These are phyloP conservation scores for Hordeum pubiflorum DNA, from an alignment of 202 grass and related monocot genomes.

Conservation along the genomic window DNA sequence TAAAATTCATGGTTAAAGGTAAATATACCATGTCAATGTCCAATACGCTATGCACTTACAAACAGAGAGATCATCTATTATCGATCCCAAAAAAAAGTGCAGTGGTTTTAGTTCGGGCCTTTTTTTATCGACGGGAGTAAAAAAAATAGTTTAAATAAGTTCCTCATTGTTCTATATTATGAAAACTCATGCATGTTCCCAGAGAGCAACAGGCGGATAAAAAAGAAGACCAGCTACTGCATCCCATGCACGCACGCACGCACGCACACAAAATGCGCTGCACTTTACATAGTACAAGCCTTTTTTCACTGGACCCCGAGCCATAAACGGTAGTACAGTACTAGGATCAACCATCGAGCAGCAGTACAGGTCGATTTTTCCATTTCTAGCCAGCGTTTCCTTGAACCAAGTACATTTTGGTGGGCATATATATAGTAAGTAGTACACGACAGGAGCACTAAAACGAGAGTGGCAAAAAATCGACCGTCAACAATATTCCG, in stretches of 20 bases:
- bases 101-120: too few species aligned
- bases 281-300: too few species aligned
- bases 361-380: background rate
- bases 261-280: background rate
- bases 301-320: background rate
- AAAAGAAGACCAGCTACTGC: background rate
- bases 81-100: background rate
- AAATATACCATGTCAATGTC: too few species aligned
- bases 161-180: background rate
- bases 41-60: too few species aligned
- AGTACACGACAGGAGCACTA: background rate
- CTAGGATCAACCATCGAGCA: background rate
- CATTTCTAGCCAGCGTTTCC: background rate
- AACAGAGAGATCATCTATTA: background rate
- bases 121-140: too few species aligned
- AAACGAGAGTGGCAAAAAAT: constrained; percentile 1
- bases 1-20: too few species aligned
- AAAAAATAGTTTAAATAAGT: too few species aligned
- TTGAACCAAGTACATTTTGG: background rate
- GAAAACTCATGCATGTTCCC: background rate
- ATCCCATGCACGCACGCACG: background rate
- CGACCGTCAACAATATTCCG: constrained; percentile 13
- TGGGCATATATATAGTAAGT: background rate
- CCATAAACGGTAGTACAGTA: background rate
- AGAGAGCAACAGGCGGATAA: background rate